These are phyloP conservation scores for Sphaerobolus stellatus DNA, from an alignment of 1,284 basidiomycete species.

Conservation along the genomic window DNA sequence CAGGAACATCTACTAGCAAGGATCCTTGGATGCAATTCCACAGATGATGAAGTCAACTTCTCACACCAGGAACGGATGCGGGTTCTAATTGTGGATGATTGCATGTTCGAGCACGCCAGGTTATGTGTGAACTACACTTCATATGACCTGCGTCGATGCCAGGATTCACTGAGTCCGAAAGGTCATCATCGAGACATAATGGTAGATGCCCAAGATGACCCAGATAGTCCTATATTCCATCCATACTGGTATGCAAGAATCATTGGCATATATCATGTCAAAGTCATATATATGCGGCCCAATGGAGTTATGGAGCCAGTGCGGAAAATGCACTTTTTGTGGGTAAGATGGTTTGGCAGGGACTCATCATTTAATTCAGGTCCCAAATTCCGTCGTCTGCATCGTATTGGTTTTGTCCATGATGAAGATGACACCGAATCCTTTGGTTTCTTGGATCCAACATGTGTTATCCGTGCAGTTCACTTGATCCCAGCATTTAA, in stretches of 20 bases:
- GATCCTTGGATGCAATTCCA: slow-evolving; percentile 21
- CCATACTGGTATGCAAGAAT: slow-evolving; percentile 38
- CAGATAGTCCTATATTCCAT: slow-evolving; percentile 12
- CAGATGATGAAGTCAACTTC: slow-evolving; percentile 29
- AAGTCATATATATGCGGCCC: too few relatives aligned
- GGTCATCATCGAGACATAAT: slow-evolving; percentile 24
- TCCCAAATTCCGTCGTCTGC: background rate
- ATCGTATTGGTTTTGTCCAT: slow-evolving; percentile 12
- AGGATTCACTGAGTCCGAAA: slow-evolving; percentile 29
- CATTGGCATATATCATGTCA: slow-evolving; percentile 35
- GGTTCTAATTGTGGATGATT: background rate
- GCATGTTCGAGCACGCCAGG: slow-evolving; percentile 26
- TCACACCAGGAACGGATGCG: slow-evolving; percentile 10
- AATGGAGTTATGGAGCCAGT: too few relatives aligned
- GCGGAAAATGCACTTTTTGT: slow-evolving; percentile 16
- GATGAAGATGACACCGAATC: slow-evolving; percentile 9
- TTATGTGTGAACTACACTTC: slow-evolving; percentile 42
- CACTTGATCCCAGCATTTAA: slow-evolving; percentile 18
- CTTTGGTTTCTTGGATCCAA: slow-evolving; percentile 18
- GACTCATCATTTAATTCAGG: background rate
- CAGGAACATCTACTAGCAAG: slow-evolving; percentile 31
- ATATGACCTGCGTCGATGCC: slow-evolving; percentile 39
- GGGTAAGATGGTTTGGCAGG: slow-evolving; percentile 17
- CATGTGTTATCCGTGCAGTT: slow-evolving; percentile 9
- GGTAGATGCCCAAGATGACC: slow-evolving; percentile 18